Evolutionary conservation across 208 protist species (phyloP).

Genomic region (Acanthamoeba rhysodes): DNA sequence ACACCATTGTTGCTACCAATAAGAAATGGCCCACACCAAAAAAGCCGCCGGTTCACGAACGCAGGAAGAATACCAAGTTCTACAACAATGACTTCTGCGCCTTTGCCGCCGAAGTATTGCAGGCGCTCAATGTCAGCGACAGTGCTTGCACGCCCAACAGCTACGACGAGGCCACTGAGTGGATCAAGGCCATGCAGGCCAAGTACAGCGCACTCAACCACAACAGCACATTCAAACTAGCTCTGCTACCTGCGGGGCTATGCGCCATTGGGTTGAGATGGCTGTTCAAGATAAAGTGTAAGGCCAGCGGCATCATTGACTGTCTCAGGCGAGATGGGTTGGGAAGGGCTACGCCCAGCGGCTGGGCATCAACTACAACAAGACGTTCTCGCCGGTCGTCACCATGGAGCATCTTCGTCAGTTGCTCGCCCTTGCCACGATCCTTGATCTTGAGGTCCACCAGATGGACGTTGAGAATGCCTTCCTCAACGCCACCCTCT

Average conservation of each 20-base stretch:
- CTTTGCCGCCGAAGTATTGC: not conserved
- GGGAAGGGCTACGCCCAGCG: conserved; percentile 29
- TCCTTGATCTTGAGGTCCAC: not conserved
- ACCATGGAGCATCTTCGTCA: not conserved
- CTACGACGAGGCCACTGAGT: not conserved
- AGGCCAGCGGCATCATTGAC: not conserved
- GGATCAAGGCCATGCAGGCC: not conserved
- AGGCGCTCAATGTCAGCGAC: not conserved
- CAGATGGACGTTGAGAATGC: not conserved
- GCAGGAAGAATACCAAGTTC: not conserved
- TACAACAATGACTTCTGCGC: not conserved
- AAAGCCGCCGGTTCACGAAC: not conserved
- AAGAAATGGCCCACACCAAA: not conserved
- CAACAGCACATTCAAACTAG: not conserved
- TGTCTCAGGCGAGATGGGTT: not conserved
- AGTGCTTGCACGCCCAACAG: not conserved
- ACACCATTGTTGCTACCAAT: no score
- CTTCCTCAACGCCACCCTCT: not conserved
- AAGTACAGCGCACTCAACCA: not conserved
- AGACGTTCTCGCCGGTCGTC: conserved; percentile 3
- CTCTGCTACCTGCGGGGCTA: not conserved
- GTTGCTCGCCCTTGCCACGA: not conserved
- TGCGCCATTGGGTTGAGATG: not conserved
- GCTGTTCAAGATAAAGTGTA: conserved; percentile 30
- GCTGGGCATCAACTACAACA: not conserved